A percentile compares a stretch with the other conserved stretches of the same genome.
Evolutionary conservation across 352 stramenopile species (phyloP).

Genomic region (Peronospora farinosa): DNA sequence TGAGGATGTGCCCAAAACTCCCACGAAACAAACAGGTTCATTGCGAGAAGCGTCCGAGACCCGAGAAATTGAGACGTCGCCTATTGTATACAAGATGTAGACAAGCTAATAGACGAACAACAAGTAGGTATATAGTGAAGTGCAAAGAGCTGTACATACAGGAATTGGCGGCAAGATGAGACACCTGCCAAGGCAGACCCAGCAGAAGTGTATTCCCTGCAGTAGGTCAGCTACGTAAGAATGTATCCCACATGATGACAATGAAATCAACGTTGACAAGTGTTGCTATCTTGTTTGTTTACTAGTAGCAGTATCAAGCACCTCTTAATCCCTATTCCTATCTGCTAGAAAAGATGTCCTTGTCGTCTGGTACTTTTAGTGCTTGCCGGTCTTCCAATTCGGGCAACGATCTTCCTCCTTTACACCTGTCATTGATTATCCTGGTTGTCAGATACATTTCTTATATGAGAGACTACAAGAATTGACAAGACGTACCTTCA

Average conservation of each 20-base stretch:
- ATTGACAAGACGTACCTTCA: conserved; percentile 14
- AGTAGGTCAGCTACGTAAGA: conserved; percentile 2
- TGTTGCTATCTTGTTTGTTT: neutral
- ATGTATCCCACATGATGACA: conserved; percentile 1
- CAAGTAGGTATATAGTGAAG: conserved; percentile 20
- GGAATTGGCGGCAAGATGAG: neutral
- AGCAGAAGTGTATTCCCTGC: conserved; percentile 1
- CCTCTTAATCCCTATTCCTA: conserved; percentile 9
- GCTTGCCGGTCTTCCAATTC: conserved; percentile 52
- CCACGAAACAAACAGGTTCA: conserved; percentile 10
- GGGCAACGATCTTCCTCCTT: conserved; percentile 44
- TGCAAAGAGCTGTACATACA: conserved; percentile 6
- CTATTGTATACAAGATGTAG: conserved; percentile 27
- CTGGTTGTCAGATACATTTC: neutral
- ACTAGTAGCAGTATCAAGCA: neutral
- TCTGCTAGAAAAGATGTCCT: neutral
- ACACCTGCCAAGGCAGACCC: neutral
- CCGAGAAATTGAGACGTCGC: conserved; percentile 12
- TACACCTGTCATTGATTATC: conserved; percentile 22
- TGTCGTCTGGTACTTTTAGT: conserved; percentile 13
- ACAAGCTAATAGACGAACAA: conserved; percentile 21
- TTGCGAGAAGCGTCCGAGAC: conserved; percentile 15
- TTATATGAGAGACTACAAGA: neutral
- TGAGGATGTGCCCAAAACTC: conserved; percentile 2
- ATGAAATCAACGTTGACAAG: conserved; percentile 2